Base-by-base conservation (phyloP, 441 rosid species). In the Adansonia gregorii region DNA sequence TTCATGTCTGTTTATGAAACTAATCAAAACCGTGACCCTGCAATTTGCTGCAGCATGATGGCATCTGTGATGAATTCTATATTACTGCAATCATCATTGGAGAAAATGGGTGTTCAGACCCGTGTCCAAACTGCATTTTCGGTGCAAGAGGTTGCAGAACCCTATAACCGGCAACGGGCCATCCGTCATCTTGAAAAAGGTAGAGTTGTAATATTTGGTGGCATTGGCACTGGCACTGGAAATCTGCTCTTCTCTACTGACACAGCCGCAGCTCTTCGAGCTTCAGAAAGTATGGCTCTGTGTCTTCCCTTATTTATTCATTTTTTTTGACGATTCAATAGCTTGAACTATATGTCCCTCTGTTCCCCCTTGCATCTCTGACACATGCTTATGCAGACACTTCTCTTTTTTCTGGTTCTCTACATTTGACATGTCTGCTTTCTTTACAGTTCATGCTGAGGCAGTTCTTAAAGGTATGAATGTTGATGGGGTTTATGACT, bases 141-240 rank as follows among this genome's bases (percentile, higher is more conserved):
- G 10, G 88, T 92, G 85, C 89, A 80, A 10, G 98, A 94, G 79
- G 85, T 93, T n/a, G 89, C 89, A 76, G 98, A 95, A 83, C 94
- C 96, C 61, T 95, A 93, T 81, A 91, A 76, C 82, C 89, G 96
- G 83, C 97, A 86, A 78, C 87, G 87, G 60, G 98, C 98, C 27
- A 91, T 93, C 15, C 84, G 93, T 1, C 98, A 95, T 88, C 91
- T 95, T n/a, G 98, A 93, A 79, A 95, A 95, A 81, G 97, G 98
- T 71, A 89, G 95, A 87, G 99, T 95, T 43, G 97, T 95, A 61
- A 89, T 95, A 83, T 95, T 95, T 80, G 98, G 98, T 73, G 98
- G 98, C 39, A 83, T 93, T 55, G 98, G 99, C 48, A 88, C 92
- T 56, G 89, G 91, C 49, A 79, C 86, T 73, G 95, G 92, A 74